Conservation (phyloP, 2,329 filamentous ascomycete genomes). For the Paracoccidioides brasiliensis region DNA sequence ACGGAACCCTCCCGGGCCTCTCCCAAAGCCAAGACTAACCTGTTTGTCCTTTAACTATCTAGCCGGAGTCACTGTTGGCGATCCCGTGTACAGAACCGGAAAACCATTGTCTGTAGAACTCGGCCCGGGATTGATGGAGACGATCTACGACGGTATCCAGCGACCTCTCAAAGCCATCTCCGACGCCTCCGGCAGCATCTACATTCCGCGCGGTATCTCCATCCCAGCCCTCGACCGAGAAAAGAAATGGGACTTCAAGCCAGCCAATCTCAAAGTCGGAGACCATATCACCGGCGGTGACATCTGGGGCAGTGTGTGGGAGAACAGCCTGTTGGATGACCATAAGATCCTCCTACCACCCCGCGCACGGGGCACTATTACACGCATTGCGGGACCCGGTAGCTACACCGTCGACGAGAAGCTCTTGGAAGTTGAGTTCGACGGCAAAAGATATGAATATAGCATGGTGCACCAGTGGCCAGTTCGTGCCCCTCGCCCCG, state of each 20-base stretch:
- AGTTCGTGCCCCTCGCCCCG: constrained; percentile 85
- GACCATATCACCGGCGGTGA: constrained; percentile 96
- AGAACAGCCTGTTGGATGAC: constrained; percentile 87
- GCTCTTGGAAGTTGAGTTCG: constrained; percentile 90
- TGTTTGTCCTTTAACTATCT: neutral
- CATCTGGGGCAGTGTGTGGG: constrained; percentile 85
- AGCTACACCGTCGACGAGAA: constrained; percentile 90
- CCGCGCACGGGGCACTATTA: constrained; percentile 81
- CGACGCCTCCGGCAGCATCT: constrained; percentile 69
- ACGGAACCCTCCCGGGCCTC: constrained; percentile 5
- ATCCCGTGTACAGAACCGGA: constrained; percentile 78
- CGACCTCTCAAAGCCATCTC: constrained; percentile 80
- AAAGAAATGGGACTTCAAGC: constrained; percentile 95
- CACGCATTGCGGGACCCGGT: constrained; percentile 75
- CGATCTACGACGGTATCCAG: constrained; percentile 99
- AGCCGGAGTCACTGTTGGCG: constrained; percentile 88
- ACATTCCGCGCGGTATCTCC: constrained; percentile 89
- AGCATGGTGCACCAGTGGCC: constrained; percentile 99
- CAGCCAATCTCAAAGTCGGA: constrained; percentile 72
- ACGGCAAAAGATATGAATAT: constrained; percentile 86
- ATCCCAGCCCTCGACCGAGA: constrained; percentile 76
- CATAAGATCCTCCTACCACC: constrained; percentile 91
- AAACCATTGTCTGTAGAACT: constrained; percentile 97
- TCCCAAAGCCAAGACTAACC: neutral
- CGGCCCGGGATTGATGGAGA: constrained; percentile 92